Base-by-base conservation (phyloP, 768 basidiomycete genomes). In the Phylloporus rhodoxanthus region DNA sequence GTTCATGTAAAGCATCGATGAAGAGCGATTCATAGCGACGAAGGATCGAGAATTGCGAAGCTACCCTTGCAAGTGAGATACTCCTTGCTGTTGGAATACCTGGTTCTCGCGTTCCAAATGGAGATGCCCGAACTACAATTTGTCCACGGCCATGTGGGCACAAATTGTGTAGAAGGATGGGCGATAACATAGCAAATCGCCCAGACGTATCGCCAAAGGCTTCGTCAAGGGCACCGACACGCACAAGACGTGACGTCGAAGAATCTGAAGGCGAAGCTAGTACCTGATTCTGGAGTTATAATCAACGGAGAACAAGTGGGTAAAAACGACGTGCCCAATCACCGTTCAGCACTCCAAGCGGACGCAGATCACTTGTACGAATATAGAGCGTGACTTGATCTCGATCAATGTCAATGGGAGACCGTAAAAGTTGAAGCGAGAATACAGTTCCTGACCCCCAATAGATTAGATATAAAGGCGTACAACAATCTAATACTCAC, bases 31-130 rank as follows among this genome's bases (percentile, higher is more conserved):
- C 86, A 59, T 85, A 85, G 28, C 68, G 63, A 37, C 81, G 79
- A 62, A 81, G 78, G 11, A 75, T 80, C 2, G 87, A 81, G 47
- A 82, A 67, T 1, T 88, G 83, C 0, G 90, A 88, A 0, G 87
- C 81, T 7, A 96, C 73, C n/a, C 89, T 80, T 2, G 90, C 86
- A 45, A 96, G 72, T 1, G 85, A 87, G 19, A 94, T 68, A 1
- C 78, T 70, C 46, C 70, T 72, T 7, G 91, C 92, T 17, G 68
- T 78, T 2, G 91, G 90, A 25, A 92, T 71, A 8, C 74, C 66
- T 25, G 84, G 84, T 47, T 71, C 68, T 5, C 71, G 68, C 9
- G 77, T 73, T 13, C 83, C 83, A 56, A 85, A 84, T 5, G 85
- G 81, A 51, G 78, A 81, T 4, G 79, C 65, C 4, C 70, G 71